These are phyloP conservation scores for Dysphania ambrosioides DNA, from an alignment of 148 eudicot genomes.

Conservation along the genomic window DNA sequence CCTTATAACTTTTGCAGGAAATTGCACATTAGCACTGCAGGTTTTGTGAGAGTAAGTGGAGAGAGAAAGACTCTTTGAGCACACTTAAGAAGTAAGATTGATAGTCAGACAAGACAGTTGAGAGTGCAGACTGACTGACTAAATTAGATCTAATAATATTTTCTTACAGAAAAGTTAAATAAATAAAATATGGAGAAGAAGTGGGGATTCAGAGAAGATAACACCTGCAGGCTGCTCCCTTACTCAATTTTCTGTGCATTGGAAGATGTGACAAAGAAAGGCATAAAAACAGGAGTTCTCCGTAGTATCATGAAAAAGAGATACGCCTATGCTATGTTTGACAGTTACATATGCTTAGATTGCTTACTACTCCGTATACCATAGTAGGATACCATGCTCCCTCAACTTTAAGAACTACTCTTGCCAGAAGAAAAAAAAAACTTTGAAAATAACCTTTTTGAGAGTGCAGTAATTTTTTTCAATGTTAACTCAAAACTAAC, in stretches of 20 bases:
- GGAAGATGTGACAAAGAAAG: slow-evolving; percentile 14
- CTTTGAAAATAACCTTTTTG: background rate
- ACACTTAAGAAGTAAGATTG: slow-evolving; percentile 13
- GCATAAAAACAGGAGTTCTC: too few species aligned
- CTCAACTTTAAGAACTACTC: too few species aligned
- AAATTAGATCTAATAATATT: too few species aligned
- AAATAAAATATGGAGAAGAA: too few species aligned
- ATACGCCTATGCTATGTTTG: too few species aligned
- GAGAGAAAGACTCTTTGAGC: slow-evolving; percentile 1
- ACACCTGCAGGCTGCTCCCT: slow-evolving; percentile 23
- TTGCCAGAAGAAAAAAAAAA: too few species aligned
- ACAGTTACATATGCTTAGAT: background rate
- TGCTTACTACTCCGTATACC: too few species aligned
- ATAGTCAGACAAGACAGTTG: slow-evolving; percentile 22
- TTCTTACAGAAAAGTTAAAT: too few species aligned
- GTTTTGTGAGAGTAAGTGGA: slow-evolving; percentile 14
- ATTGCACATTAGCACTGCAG: slow-evolving; percentile 12
- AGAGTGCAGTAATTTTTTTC: background rate
- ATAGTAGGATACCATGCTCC: background rate
- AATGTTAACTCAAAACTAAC: too few species aligned
- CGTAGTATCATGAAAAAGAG: too few species aligned
- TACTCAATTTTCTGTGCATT: background rate
- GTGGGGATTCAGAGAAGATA: slow-evolving; percentile 13
- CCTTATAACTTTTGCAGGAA: slow-evolving; percentile 29
- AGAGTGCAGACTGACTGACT: background rate